Evolutionary conservation across 106 monocot genomes (phyloP).

Genomic region (Acorus gramineus): DNA sequence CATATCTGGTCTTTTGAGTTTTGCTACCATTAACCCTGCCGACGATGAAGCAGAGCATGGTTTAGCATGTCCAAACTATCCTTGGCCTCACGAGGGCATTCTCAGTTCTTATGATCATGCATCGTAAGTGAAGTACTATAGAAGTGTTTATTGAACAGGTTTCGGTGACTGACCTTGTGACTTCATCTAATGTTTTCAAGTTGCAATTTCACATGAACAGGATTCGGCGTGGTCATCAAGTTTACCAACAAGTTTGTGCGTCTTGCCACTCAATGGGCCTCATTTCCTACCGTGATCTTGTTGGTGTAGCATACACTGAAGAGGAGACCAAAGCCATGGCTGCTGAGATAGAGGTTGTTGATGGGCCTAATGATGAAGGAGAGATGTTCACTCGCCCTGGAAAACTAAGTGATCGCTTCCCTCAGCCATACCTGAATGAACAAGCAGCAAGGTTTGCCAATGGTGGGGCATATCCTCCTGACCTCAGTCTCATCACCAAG

Average conservation of each 20-base stretch:
- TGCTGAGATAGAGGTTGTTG: conserved; percentile 73
- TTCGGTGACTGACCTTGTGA: too few relatives aligned
- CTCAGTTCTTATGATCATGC: conserved; percentile 53
- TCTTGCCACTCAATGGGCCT: conserved; percentile 1
- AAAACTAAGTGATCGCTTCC: conserved; percentile 69
- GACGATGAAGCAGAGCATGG: too few relatives aligned
- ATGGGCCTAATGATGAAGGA: conserved; percentile 82
- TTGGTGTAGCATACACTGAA: conserved; percentile 43
- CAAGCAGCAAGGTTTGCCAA: conserved; percentile 20
- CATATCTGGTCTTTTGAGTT: too few relatives aligned
- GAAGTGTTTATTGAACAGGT: too few relatives aligned
- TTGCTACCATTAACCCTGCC: too few relatives aligned
- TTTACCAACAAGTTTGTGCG: conserved; percentile 5
- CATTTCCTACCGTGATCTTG: conserved; percentile 23
- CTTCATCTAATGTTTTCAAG: too few relatives aligned
- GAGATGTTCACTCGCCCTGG: conserved; percentile 77
- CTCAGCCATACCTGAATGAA: background rate
- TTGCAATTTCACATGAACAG: conserved; percentile 9
- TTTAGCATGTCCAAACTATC: conserved; percentile 63
- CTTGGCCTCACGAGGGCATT: conserved; percentile 94
- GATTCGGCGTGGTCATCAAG: conserved; percentile 78
- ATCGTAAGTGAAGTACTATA: too few relatives aligned
- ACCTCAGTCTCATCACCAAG: background rate
- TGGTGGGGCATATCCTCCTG: conserved; percentile 32
- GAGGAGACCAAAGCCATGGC: too few relatives aligned